Conservation (phyloP, 2,329 filamentous ascomycete species). For the Claviceps maximensis region DNA sequence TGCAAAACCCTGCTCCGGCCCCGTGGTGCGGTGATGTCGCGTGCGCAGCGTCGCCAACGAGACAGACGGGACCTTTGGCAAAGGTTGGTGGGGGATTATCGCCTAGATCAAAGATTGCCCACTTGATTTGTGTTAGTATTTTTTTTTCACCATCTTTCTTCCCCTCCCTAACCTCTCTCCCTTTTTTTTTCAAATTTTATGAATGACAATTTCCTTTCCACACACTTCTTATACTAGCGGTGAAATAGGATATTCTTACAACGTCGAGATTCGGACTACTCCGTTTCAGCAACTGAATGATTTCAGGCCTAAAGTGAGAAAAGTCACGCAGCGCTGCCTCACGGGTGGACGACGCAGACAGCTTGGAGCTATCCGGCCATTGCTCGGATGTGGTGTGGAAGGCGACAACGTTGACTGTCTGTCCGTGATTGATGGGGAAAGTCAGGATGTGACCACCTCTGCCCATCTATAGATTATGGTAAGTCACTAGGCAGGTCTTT, state of each 20-base stretch:
- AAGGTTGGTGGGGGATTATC: conserved; percentile 4
- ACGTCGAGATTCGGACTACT: neutral
- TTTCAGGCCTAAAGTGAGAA: neutral
- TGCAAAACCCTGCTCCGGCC: conserved; percentile 4
- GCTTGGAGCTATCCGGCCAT: neutral
- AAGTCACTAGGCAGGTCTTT: neutral
- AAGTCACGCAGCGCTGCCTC: conserved; percentile 3
- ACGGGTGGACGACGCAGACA: conserved; percentile 1
- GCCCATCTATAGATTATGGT: conserved; percentile 1
- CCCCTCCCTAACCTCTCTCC: neutral
- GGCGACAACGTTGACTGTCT: conserved; percentile 3
- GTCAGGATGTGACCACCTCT: conserved; percentile 4
- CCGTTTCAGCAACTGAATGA: neutral
- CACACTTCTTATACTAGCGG: no score
- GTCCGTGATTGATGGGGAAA: conserved; percentile 4
- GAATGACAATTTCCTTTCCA: no score
- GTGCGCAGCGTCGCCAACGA: conserved; percentile 7
- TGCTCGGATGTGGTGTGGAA: neutral
- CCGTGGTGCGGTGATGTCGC: conserved; percentile 5
- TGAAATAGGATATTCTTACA: neutral
- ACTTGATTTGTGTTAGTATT: neutral
- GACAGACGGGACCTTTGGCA: neutral
- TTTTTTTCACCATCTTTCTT: neutral
- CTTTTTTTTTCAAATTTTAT: neutral
- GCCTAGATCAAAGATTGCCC: conserved; percentile 6